Evolutionary conservation across 139 green algal genomes (phyloP), one percentile per base, ranked within the genome.

Genomic region (Chlorella sp.): DNA sequence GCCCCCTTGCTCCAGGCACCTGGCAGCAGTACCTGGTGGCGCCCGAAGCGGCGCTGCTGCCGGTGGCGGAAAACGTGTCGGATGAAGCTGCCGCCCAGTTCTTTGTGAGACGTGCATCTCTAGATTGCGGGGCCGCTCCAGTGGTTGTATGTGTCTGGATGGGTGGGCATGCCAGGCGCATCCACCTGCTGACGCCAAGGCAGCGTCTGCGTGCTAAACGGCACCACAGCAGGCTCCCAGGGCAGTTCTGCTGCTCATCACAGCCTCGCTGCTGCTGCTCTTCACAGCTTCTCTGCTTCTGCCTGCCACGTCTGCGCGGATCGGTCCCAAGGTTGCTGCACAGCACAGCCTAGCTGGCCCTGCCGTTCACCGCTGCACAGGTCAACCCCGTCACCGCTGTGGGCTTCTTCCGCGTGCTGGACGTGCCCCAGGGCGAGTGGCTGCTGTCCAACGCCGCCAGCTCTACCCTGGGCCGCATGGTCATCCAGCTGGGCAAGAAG

Each of bases 11-110:
- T 24, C 13, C 51, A 81, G 28, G 91, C 48, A 92, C 86, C 1
- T 94, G 88, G 84, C 87, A 92, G 83, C 81, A 93, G 85, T 92
- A 90, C 54, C 48, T 87, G 46, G 36, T 40, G 0, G 67, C 88
- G 40, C 60, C 56, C 30, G 78, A 85, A 67, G 76, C 75, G 7
- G 8, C 38, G 60, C 72, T 91, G 76, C 65, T 94, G 30, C n/a
- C 62, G 30, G 70, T 78, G 58, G 38, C 69, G 1, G 72, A 80
- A 6, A 28, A 7, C 16, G 48, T 85, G 36, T 43, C 38, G 0
- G 80, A 92, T 56, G 90, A 93, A 43, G 58, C 76, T 2, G 90
- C 90, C 41, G 83, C 87, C 41, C 87, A 89, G 72, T 87, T 86
- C 41, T 75, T 75, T 6, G 70, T 93, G 46, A 92, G 51, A 17